Conservation (phyloP, 2,329 filamentous ascomycete species). For the Aspergillus fischeri region DNA sequence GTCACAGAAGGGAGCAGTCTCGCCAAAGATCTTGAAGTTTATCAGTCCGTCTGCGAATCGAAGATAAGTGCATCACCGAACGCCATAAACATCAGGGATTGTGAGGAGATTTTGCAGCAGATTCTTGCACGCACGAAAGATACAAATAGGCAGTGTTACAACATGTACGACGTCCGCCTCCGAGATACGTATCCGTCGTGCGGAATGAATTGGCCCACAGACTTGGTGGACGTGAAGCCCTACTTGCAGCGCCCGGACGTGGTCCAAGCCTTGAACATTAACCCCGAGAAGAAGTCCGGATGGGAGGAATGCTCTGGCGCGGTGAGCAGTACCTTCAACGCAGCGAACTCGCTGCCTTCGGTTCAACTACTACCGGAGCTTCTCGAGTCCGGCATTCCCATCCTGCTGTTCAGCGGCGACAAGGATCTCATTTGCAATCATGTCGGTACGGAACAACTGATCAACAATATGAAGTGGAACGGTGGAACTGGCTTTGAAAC, state of each 20-base stretch:
- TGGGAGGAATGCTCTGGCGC: constrained; percentile 87
- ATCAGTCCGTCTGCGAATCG: constrained; percentile 65
- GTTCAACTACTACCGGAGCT: constrained; percentile 72
- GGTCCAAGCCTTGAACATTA: constrained; percentile 73
- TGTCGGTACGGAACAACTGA: constrained; percentile 84
- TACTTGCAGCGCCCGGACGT: constrained; percentile 85
- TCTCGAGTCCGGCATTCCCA: constrained; percentile 65
- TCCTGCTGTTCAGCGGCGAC: constrained; percentile 87
- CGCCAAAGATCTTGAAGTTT: constrained; percentile 62
- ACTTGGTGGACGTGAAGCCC: constrained; percentile 70
- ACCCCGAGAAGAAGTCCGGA: constrained; percentile 73
- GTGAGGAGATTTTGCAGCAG: constrained; percentile 71
- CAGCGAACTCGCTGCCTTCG: constrained; percentile 67
- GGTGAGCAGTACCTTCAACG: constrained; percentile 68
- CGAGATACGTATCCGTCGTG: constrained; percentile 76
- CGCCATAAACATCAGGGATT: constrained; percentile 64
- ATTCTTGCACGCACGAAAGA: constrained; percentile 65
- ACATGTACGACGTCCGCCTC: constrained; percentile 96
- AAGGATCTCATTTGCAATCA: constrained; percentile 98
- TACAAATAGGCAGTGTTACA: constrained; percentile 62
- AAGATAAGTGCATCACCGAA: constrained; percentile 55
- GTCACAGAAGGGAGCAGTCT: constrained; percentile 62
- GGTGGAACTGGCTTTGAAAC: constrained; percentile 87
- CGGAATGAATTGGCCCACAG: constrained; percentile 97
- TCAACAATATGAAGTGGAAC: constrained; percentile 87